Percentiles rank a stretch among this genome's conserved stretches.
These are phyloP conservation scores for Cardamine resedifolia DNA, from an alignment of 345 rosid species.

Conservation along the genomic window DNA sequence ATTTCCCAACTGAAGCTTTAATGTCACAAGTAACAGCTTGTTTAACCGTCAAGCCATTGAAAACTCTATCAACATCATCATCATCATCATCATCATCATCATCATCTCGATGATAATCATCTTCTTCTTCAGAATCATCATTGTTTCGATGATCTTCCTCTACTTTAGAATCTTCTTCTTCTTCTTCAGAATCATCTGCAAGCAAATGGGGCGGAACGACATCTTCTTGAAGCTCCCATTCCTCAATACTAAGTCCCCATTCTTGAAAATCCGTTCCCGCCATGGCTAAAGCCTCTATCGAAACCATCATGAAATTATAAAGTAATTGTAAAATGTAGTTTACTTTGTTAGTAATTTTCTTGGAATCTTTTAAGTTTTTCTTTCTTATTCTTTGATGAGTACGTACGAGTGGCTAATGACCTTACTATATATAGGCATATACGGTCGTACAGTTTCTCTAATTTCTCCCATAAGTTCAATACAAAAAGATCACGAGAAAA, in stretches of 20 bases:
- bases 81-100: too few relatives aligned
- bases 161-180: neutral
- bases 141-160: neutral
- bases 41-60: neutral
- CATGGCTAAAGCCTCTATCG: constrained; percentile 54
- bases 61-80: constrained; percentile 12
- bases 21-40: constrained; percentile 12
- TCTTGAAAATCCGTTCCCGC: constrained; percentile 41
- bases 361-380: neutral
- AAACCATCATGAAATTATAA: constrained; percentile 22
- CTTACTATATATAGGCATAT: constrained; percentile 24
- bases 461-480: neutral
- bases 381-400: constrained; percentile 22
- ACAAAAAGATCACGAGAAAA: constrained; percentile 28
- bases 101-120: neutral
- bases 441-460: neutral
- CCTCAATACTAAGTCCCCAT: constrained; percentile 38
- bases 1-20: neutral
- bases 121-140: neutral
- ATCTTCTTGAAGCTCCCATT: constrained; percentile 42
- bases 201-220: constrained; percentile 39
- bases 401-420: constrained; percentile 14
- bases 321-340: constrained; percentile 1
- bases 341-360: constrained; percentile 1
- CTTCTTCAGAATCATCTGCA: constrained; percentile 22